Evolutionary conservation across 1,284 basidiomycete genomes (phyloP).

Genomic region (Vanrija sp.): DNA sequence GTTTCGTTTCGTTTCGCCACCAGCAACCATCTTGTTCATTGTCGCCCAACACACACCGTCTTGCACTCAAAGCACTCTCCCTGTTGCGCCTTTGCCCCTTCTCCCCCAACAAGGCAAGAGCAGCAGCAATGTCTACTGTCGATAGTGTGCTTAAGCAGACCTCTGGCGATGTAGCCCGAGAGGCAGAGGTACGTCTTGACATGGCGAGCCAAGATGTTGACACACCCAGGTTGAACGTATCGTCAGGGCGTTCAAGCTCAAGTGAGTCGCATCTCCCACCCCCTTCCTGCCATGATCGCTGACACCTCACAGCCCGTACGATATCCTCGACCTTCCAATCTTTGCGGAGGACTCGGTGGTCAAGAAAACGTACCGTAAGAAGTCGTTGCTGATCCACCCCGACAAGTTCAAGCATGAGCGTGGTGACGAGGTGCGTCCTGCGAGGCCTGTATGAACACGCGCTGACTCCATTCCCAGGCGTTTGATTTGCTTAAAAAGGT

Average conservation of each 20-base stretch:
- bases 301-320: constrained; percentile 50
- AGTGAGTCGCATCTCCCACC: constrained; percentile 37
- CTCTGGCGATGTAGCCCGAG: constrained; percentile 21
- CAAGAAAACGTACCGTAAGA: constrained; percentile 55
- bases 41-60: no score
- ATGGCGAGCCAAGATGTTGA: constrained; percentile 4
- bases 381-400: constrained; percentile 57
- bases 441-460: not conserved
- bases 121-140: no score
- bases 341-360: constrained; percentile 52
- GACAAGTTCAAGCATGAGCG: constrained; percentile 57
- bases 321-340: constrained; percentile 54
- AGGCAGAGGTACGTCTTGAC: constrained; percentile 32
- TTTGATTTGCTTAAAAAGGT: constrained; percentile 58
- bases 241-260: constrained; percentile 55
- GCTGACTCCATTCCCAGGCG: constrained; percentile 42
- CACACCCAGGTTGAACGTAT: constrained; percentile 52
- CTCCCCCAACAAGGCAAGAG: no score
- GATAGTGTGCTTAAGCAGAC: no score
- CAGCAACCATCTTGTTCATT: no score
- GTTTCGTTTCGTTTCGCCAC: no score
- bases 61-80: no score
- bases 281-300: not conserved
- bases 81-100: no score
- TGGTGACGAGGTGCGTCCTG: constrained; percentile 48